phyloP scores from a whole-genome alignment of 2,329 filamentous ascomycete species.

The Incumbomyces delicatus region DNA sequence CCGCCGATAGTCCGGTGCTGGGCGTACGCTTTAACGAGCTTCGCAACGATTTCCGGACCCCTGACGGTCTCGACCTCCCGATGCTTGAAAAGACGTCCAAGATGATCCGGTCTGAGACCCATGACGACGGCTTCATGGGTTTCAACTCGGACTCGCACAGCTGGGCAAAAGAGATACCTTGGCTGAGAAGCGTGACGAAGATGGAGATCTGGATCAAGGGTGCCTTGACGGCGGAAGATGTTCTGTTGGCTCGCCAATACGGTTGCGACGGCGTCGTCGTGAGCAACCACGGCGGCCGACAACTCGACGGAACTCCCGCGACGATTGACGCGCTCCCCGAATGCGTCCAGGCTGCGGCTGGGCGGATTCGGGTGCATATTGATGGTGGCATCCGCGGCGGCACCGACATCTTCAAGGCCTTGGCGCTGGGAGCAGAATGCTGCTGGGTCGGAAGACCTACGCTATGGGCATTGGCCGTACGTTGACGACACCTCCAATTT shows the following conservation, averaged over 20 bases:
- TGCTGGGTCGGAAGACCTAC: constrained; percentile 40
- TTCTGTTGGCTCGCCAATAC: constrained; percentile 26
- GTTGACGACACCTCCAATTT: not conserved
- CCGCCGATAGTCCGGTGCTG: constrained; percentile 42
- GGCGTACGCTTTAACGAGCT: constrained; percentile 43
- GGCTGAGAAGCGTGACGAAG: constrained; percentile 33
- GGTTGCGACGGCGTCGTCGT: constrained; percentile 28
- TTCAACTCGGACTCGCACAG: constrained; percentile 21
- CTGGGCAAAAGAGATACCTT: constrained; percentile 43
- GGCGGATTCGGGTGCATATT: constrained; percentile 29
- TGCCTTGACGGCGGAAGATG: constrained; percentile 23
- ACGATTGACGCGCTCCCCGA: constrained; percentile 27
- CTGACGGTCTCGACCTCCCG: constrained; percentile 15
- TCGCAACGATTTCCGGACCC: constrained; percentile 39
- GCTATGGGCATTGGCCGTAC: constrained; percentile 38
- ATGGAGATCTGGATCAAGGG: constrained; percentile 19
- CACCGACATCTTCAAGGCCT: constrained; percentile 48
- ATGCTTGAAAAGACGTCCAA: constrained; percentile 18
- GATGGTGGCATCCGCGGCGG: constrained; percentile 49
- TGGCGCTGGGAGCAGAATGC: constrained; percentile 42
- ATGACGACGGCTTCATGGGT: constrained; percentile 9
- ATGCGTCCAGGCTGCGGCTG: constrained; percentile 19
- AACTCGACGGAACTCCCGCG: constrained; percentile 28
- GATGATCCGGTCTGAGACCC: constrained; percentile 8
- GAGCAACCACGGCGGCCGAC: constrained; percentile 30